A percentile compares a stretch with the other conserved stretches of the same genome.
Conservation (phyloP, 2,329 filamentous ascomycete species). For the Aspergillus unguis region DNA sequence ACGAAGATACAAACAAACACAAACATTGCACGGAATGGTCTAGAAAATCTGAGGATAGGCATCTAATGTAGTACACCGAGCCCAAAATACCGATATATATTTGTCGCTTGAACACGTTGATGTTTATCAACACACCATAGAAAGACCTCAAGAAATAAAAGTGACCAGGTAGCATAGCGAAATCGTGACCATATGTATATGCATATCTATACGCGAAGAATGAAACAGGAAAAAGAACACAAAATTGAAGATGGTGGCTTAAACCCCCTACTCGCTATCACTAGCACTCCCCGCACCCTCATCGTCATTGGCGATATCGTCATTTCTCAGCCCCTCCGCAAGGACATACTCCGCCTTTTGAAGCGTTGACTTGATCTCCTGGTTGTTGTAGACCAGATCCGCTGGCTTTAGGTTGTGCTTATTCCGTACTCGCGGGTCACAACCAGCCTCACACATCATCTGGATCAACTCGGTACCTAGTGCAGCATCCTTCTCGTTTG, state of each 20-base stretch:
- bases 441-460: constrained; percentile 50
- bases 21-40: too few species aligned
- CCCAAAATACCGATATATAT: neutral
- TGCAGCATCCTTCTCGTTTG: constrained; percentile 45
- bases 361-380: constrained; percentile 40
- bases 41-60: too few species aligned
- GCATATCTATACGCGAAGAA: constrained; percentile 15
- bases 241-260: neutral
- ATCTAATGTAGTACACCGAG: too few species aligned
- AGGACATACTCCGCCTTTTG: constrained; percentile 48
- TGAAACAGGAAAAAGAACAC: neutral
- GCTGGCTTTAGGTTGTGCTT: constrained; percentile 46
- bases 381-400: constrained; percentile 44
- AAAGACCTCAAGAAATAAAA: too few species aligned
- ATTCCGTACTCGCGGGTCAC: constrained; percentile 48
- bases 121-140: too few species aligned
- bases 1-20: too few species aligned
- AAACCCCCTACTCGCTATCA: constrained; percentile 32
- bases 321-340: constrained; percentile 41
- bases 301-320: constrained; percentile 33
- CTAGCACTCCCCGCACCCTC: constrained; percentile 40
- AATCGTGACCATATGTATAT: constrained; percentile 17
- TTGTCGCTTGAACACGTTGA: neutral
- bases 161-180: too few species aligned
- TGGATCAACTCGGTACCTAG: constrained; percentile 46